Conservation (phyloP, 306 rosid genomes). For the Ormosia semicastrata region DNA sequence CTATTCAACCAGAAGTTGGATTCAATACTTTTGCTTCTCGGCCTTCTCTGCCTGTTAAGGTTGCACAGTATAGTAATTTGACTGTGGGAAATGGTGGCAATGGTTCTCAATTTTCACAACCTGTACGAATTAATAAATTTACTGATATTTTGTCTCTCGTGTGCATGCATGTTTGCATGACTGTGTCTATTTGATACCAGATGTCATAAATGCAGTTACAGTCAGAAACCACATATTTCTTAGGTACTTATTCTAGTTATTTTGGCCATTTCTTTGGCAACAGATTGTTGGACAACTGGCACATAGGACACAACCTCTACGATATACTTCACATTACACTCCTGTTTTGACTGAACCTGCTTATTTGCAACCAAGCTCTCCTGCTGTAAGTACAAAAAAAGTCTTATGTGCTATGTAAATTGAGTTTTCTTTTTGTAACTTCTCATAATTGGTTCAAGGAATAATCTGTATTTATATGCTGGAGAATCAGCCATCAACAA, state of each 20-base stretch:
- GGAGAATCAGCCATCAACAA: neutral
- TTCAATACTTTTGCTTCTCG: constrained; percentile 46
- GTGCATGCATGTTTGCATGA: neutral
- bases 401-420: constrained; percentile 9
- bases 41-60: constrained; percentile 65
- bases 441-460: neutral
- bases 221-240: neutral
- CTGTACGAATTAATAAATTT: constrained; percentile 51
- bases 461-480: constrained; percentile 2
- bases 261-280: constrained; percentile 23
- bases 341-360: constrained; percentile 72
- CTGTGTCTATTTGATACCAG: constrained; percentile 12
- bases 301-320: constrained; percentile 62
- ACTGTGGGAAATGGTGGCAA: constrained; percentile 61
- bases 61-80: constrained; percentile 58
- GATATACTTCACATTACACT: constrained; percentile 58
- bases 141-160: constrained; percentile 9
- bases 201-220: neutral
- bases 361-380: constrained; percentile 63
- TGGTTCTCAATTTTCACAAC: constrained; percentile 71
- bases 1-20: constrained; percentile 63
- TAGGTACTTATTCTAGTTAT: constrained; percentile 20
- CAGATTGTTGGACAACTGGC: constrained; percentile 74
- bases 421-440: constrained; percentile 17
- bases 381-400: constrained; percentile 63